phyloP scores from a whole-genome alignment of 768 basidiomycete genomes.

The Leucogyrophana mollusca region DNA sequence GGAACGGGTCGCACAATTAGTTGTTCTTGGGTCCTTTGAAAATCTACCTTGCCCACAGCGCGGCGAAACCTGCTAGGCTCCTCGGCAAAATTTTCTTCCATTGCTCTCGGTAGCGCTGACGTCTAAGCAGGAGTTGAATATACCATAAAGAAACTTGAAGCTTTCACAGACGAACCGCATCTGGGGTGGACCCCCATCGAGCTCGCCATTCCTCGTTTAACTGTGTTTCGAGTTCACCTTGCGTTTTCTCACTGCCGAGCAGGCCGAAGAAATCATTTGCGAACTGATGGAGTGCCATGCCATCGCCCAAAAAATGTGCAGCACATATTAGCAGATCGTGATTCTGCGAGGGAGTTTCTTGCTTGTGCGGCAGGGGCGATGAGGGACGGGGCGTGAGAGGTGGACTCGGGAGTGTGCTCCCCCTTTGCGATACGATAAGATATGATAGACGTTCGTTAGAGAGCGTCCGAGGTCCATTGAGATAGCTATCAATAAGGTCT shows the following conservation, averaged over 20 bases:
- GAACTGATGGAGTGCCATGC: constrained; percentile 81
- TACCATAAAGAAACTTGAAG: neutral
- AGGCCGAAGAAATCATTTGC: constrained; percentile 79
- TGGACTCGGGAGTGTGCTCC: constrained; percentile 25
- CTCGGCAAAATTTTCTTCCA: constrained; percentile 51
- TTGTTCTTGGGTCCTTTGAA: constrained; percentile 49
- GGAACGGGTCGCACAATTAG: constrained; percentile 44
- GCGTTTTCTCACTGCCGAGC: constrained; percentile 38
- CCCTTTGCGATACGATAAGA: constrained; percentile 49
- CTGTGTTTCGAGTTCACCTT: constrained; percentile 26
- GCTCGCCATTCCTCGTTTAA: constrained; percentile 32
- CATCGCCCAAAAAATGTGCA: constrained; percentile 83
- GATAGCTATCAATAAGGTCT: constrained; percentile 67
- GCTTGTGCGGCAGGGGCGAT: constrained; percentile 7
- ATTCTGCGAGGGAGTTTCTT: constrained; percentile 21
- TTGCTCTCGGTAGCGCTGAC: constrained; percentile 37
- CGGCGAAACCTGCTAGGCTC: constrained; percentile 38
- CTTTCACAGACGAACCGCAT: neutral
- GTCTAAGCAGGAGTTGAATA: constrained; percentile 20
- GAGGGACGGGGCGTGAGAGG: constrained; percentile 30
- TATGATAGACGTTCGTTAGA: constrained; percentile 65
- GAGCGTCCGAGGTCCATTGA: constrained; percentile 77
- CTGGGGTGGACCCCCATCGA: constrained; percentile 21
- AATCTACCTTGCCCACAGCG: constrained; percentile 55
- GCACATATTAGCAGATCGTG: constrained; percentile 73